Base-by-base conservation (phyloP, 2,329 filamentous ascomycete genomes). In the Fulvia fulva region DNA sequence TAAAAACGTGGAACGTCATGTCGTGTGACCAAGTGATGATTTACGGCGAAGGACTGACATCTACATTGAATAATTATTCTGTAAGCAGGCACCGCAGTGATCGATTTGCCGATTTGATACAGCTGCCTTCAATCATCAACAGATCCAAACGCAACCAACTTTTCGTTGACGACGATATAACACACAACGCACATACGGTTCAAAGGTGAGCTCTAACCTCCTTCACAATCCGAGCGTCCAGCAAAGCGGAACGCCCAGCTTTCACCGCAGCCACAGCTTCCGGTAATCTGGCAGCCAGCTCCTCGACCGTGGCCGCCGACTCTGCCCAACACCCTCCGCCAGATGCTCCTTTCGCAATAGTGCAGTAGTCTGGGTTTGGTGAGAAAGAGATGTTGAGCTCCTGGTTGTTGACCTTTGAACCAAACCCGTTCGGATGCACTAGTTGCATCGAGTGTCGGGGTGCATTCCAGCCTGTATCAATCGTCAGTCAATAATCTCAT, bases 381-480 rank as follows among this genome's bases (percentile, higher is more conserved):
- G 78, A 80, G 66, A 89, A 88, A 0, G 80, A 83, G 63, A 89
- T 87, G 63, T 88, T 87, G 32, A 88, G 70, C 47, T 86, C 84
- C 60, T 83, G 80, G 59, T 87, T 87, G 43, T 78, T 81, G 2
- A 81, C 83, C 57, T 83, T 84, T 1, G 79, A 81, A 1, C 83
- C 86, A 51, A 82, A 77, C 11, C 86, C 86, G 37, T 85, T 75
- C 0, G 86, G 86, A 67, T 89, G 86, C 0, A 88, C 86, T 11
- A 88, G 78, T 21, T 87, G 72, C 68, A 88, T 77, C 14, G 81
- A 84, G 56, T 78, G 77, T 5, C 81, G 75, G 0, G 86, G 86
- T 0, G 86, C 86, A 65, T 89, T 87, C 86, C 86, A 89, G 46
- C 86, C 85, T 72, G 28, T 32, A 32, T 1, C 28, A 7, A 9